These are phyloP conservation scores for Aspergillus transmontanensis DNA, from an alignment of 2,329 filamentous ascomycete genomes.

Conservation along the genomic window DNA sequence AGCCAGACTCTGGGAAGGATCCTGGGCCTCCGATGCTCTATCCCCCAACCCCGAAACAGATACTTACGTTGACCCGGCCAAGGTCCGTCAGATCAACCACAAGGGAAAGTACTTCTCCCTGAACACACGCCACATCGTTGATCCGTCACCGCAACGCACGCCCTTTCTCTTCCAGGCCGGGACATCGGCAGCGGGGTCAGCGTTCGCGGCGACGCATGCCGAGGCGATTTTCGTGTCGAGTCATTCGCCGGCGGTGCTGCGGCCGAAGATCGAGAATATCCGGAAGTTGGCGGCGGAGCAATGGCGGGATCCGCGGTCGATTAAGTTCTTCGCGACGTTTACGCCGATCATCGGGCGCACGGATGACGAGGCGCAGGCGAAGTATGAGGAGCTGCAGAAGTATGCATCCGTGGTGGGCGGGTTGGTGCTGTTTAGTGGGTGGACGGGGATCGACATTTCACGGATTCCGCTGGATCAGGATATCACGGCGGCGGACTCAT, in stretches of 20 bases:
- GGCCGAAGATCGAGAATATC: conserved; percentile 56
- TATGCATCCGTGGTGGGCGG: conserved; percentile 58
- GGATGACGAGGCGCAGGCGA: conserved; percentile 56
- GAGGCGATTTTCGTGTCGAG: conserved; percentile 63
- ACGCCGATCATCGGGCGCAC: conserved; percentile 54
- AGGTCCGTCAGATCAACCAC: conserved; percentile 64
- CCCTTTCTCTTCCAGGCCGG: conserved; percentile 35
- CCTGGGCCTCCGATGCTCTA: conserved; percentile 62
- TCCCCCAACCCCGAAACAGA: conserved; percentile 56
- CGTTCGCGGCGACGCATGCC: conserved; percentile 60
- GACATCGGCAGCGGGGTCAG: conserved; percentile 59
- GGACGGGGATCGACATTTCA: conserved; percentile 63
- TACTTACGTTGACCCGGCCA: conserved; percentile 60
- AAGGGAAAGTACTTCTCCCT: conserved; percentile 58
- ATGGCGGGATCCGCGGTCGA: conserved; percentile 58
- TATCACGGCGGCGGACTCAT: conserved; percentile 56
- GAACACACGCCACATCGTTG: conserved; percentile 52
- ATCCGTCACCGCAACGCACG: conserved; percentile 60
- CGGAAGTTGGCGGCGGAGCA: conserved; percentile 52
- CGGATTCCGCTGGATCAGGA: conserved; percentile 61
- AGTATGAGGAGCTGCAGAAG: conserved; percentile 54
- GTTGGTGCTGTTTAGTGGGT: conserved; percentile 59
- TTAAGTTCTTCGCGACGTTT: conserved; percentile 60
- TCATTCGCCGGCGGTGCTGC: conserved; percentile 53
- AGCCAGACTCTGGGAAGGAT: conserved; percentile 55